Evolutionary conservation across 805 yeast genomes (phyloP).

Genomic region (Candida nitratophila): DNA sequence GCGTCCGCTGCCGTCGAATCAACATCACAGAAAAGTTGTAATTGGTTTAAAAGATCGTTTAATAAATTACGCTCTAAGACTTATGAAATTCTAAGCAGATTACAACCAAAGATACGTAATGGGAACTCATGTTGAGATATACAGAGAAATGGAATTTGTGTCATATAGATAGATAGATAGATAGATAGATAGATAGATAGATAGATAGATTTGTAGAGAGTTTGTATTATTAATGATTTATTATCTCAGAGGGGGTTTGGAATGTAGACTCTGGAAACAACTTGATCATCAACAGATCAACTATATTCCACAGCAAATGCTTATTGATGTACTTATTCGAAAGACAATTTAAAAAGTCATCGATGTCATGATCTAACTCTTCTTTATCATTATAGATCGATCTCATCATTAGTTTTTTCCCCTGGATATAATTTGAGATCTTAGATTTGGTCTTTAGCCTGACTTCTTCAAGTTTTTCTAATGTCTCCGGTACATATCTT

Average conservation of each 20-base stretch:
- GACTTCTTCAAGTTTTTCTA: conserved; percentile 16
- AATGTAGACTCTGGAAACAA: conserved; percentile 29
- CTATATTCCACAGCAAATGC: conserved; percentile 31
- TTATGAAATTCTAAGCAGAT: too few relatives aligned
- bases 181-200: too few relatives aligned
- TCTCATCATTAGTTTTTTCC: conserved; percentile 2
- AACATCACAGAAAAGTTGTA: too few relatives aligned
- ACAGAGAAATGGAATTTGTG: too few relatives aligned
- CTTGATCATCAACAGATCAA: conserved; percentile 35
- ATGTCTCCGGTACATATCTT: conserved; percentile 22
- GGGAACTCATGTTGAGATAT: too few relatives aligned
- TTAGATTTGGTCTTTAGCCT: conserved; percentile 8
- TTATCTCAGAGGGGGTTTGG: conserved; percentile 8
- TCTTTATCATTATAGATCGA: conserved; percentile 5
- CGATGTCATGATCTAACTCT: conserved; percentile 8
- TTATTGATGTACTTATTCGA: conserved; percentile 34
- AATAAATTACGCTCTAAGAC: too few relatives aligned
- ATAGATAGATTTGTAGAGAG: too few relatives aligned
- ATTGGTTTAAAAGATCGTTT: too few relatives aligned
- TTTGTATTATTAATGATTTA: conserved; percentile 3
- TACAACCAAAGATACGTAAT: too few relatives aligned
- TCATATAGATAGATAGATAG: too few relatives aligned
- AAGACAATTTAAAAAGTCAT: conserved; percentile 26
- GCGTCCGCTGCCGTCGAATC: too few relatives aligned
- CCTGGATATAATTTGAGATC: conserved; percentile 1